These are phyloP conservation scores for Cytospora mali DNA, from an alignment of 2,329 filamentous ascomycete genomes.

Conservation along the genomic window DNA sequence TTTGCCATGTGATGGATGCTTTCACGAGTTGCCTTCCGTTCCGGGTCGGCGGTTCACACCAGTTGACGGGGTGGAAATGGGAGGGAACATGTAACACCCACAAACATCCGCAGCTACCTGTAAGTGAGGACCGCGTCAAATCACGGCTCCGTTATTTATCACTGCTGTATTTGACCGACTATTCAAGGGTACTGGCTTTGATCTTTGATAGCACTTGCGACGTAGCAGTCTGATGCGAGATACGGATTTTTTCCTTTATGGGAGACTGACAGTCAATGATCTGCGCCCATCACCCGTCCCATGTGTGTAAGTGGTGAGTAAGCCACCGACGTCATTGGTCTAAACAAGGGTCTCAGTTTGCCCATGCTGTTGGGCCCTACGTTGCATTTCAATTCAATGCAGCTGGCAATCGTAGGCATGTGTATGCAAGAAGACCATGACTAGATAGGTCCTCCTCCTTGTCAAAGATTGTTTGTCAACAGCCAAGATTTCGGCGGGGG, in stretches of 20 bases:
- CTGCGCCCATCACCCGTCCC: background rate
- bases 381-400: slow-evolving; percentile 5
- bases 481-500: background rate
- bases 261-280: background rate
- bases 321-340: slow-evolving; percentile 12
- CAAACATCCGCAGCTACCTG: background rate
- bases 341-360: slow-evolving; percentile 9
- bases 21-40: background rate
- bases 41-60: too few species aligned
- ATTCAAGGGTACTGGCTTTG: background rate
- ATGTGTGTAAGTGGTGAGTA: background rate
- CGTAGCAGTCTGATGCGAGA: background rate
- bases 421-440: background rate
- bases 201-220: too few species aligned
- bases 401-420: background rate
- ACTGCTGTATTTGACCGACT: background rate
- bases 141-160: background rate
- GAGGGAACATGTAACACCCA: background rate
- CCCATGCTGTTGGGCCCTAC: slow-evolving; percentile 13
- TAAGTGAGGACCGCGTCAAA: background rate
- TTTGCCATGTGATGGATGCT: background rate
- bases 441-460: background rate
- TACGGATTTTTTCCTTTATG: background rate
- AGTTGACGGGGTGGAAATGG: too few species aligned
- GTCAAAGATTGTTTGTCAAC: background rate